phyloP scores from a whole-genome alignment of 108 stramenopile species.

The Nannochloropsis gaditana region DNA sequence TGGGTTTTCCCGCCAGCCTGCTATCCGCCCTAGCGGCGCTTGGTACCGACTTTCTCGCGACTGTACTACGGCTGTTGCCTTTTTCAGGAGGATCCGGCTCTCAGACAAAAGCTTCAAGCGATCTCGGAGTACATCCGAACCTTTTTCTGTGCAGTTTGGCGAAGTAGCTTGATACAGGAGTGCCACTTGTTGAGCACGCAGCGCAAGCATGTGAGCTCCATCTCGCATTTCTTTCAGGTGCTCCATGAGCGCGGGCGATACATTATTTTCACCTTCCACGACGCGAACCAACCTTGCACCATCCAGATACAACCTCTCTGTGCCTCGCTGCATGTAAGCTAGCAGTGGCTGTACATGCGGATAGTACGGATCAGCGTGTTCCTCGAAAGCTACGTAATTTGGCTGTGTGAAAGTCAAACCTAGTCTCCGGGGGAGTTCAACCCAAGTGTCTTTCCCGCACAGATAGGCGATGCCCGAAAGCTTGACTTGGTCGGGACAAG shows the following conservation, averaged over 20 bases:
- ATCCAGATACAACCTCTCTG: neutral
- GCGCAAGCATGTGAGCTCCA: neutral
- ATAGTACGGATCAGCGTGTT: conserved; percentile 15
- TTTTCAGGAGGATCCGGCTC: conserved; percentile 19
- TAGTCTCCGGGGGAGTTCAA: conserved; percentile 29
- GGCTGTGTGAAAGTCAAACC: conserved; percentile 27
- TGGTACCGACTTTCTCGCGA: conserved; percentile 22
- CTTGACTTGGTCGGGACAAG: conserved; percentile 20
- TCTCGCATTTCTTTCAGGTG: conserved; percentile 24
- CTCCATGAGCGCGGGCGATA: neutral
- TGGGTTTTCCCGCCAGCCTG: conserved; percentile 38
- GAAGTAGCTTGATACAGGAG: conserved; percentile 23
- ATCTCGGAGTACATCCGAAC: neutral
- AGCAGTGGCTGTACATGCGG: conserved; percentile 20
- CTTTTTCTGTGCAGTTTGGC: neutral
- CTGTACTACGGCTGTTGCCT: conserved; percentile 21
- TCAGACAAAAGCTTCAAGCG: neutral
- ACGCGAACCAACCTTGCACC: neutral
- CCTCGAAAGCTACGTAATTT: conserved; percentile 26
- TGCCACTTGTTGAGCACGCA: conserved; percentile 23
- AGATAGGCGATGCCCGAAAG: conserved; percentile 39
- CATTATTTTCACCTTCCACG: neutral
- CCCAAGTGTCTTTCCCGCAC: conserved; percentile 36
- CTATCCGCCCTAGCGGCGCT: conserved; percentile 23
- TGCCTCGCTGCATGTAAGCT: conserved; percentile 2